Conservation (phyloP, 2,329 filamentous ascomycete genomes). For the Fusarium guadeloupense region DNA sequence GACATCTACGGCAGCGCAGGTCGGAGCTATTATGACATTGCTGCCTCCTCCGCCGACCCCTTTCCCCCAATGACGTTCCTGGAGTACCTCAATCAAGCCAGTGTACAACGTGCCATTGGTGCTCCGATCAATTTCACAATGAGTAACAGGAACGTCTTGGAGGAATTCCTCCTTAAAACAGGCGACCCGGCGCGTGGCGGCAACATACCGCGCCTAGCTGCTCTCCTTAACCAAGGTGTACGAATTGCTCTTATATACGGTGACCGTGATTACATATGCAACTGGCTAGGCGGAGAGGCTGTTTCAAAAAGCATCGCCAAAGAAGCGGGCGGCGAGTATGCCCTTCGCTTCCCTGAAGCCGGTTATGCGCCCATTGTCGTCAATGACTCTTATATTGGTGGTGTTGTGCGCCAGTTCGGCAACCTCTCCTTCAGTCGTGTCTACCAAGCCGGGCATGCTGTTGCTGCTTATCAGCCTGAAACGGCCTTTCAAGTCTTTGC, state of each 20-base stretch:
- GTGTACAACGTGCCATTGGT: slow-evolving; percentile 67
- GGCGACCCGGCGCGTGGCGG: slow-evolving; percentile 72
- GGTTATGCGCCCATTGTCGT: slow-evolving; percentile 78
- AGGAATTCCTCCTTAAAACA: slow-evolving; percentile 58
- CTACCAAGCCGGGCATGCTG: slow-evolving; percentile 72
- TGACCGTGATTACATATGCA: slow-evolving; percentile 70
- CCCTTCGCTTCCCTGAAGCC: slow-evolving; percentile 66
- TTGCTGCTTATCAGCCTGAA: slow-evolving; percentile 69
- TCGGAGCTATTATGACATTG: slow-evolving; percentile 69
- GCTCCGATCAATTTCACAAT: slow-evolving; percentile 69
- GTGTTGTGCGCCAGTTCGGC: slow-evolving; percentile 78
- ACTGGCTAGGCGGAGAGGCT: slow-evolving; percentile 79
- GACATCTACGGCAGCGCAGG: slow-evolving; percentile 64
- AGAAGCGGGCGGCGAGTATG: slow-evolving; percentile 57
- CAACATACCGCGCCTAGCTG: slow-evolving; percentile 66
- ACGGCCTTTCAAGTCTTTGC: slow-evolving; percentile 69
- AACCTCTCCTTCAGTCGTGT: slow-evolving; percentile 76
- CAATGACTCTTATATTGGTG: slow-evolving; percentile 73
- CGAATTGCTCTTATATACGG: slow-evolving; percentile 78
- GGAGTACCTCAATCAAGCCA: slow-evolving; percentile 70
- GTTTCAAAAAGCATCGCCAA: slow-evolving; percentile 70
- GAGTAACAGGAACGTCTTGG: slow-evolving; percentile 56
- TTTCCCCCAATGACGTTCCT: slow-evolving; percentile 70
- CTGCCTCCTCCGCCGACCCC: slow-evolving; percentile 64
- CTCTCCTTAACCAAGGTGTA: slow-evolving; percentile 68